Evolutionary conservation across 148 eudicot genomes (phyloP), one percentile per base, ranked within the genome.

Genomic region (Nepenthes mirabilis): DNA sequence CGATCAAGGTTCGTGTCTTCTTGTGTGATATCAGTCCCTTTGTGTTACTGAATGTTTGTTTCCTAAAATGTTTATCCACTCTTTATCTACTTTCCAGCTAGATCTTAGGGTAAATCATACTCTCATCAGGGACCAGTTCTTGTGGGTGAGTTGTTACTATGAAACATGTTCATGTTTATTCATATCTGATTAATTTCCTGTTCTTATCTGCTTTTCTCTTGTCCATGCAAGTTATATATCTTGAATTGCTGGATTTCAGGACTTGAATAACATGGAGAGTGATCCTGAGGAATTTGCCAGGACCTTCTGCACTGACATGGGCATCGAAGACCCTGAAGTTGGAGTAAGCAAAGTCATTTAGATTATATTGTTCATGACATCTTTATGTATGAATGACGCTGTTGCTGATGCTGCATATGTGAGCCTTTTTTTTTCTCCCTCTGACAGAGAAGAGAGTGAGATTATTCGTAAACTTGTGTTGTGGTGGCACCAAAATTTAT

Each of bases 221-320:
- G 9, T 33, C 8, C 60, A 9, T 65, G 13, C 14, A 37, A 45
- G 8, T 52, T 49, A 11, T 14, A n/a, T 52, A 33, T 52, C 33
- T 63, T 61, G 36, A 65, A 13, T 58, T 59, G 7, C 32, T 61
- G 57, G 36, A 63, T 63, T 61, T 57, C 77, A 93, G 98, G 98
- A 93, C 67, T 61, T 93, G 81, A 93, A 87, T 80, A 88, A 93
- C 80, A 66, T 80, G 80, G 96, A 88, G 66, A 85, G 98, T 67
- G 90, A 93, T 66, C 98, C 98, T 55, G 98, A 93, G 79, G 98
- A 93, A 68, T 85, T 93, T 76, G 82, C 98, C 9, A 82, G 82
- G 76, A 86, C 79, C 11, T 86, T 93, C 72, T 93, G 98, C 66
- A 69, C 61, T 63, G 98, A 93, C 64, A 56, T 93, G 87, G 86